These are phyloP conservation scores for Rosa hybrid DNA, from an alignment of 331 rosid genomes.

Conservation along the genomic window DNA sequence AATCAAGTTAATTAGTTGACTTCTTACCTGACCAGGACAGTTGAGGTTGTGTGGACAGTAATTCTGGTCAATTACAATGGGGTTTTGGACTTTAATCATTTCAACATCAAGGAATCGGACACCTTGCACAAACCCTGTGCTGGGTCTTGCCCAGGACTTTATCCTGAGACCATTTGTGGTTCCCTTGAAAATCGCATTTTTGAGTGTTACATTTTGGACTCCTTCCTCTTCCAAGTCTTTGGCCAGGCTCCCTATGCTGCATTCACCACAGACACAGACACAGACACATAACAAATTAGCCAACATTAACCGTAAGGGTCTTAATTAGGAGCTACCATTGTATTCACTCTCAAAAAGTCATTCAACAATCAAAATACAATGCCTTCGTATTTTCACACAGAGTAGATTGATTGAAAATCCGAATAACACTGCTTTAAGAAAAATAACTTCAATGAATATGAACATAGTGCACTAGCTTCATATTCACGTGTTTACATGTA, in stretches of 20 bases:
- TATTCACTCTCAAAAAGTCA: too few species aligned
- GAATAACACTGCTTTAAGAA: too few species aligned
- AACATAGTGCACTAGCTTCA: too few species aligned
- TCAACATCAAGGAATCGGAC: conserved; percentile 1
- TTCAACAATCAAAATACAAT: too few species aligned
- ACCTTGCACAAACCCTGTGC: conserved; percentile 42
- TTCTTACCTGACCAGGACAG: conserved; percentile 26
- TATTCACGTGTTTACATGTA: neutral
- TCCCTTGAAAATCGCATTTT: conserved; percentile 27
- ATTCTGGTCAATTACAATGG: conserved; percentile 33
- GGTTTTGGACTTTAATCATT: conserved; percentile 27
- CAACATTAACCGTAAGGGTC: neutral
- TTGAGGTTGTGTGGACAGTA: conserved; percentile 27
- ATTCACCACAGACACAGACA: neutral
- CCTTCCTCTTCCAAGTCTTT: conserved; percentile 41
- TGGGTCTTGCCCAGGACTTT: conserved; percentile 39
- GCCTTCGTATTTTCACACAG: too few species aligned
- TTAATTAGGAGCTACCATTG: too few species aligned
- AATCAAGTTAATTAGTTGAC: neutral
- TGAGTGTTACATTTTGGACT: conserved; percentile 54
- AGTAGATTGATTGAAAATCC: too few species aligned
- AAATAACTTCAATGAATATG: neutral
- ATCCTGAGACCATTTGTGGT: conserved; percentile 42
- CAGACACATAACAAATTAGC: neutral
- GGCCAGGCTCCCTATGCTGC: conserved; percentile 53